Percentiles rank a stretch among this genome's conserved stretches.
Evolutionary conservation across 1,284 basidiomycete genomes (phyloP).

Genomic region (Cronartium ribicola): DNA sequence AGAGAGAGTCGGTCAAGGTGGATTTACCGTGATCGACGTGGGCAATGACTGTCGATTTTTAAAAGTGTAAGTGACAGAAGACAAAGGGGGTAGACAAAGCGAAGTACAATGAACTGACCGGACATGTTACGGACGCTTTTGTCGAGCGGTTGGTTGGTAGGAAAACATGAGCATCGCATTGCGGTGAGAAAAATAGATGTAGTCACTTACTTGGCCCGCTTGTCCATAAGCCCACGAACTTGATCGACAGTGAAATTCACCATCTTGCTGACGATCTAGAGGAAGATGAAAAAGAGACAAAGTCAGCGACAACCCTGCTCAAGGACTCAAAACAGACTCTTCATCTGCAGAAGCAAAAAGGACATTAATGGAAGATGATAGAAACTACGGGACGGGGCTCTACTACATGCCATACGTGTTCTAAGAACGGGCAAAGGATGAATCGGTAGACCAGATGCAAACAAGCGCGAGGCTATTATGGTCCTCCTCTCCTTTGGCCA

Average conservation of each 20-base stretch:
- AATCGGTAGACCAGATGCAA: too few relatives aligned
- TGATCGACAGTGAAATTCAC: conserved; percentile 43
- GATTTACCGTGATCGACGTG: conserved; percentile 98
- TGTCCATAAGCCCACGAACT: conserved; percentile 42
- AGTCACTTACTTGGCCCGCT: conserved; percentile 43
- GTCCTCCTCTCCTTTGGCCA: too few relatives aligned
- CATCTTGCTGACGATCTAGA: conserved; percentile 38
- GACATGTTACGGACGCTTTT: conserved; percentile 43
- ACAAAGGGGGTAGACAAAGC: neutral
- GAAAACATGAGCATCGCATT: neutral
- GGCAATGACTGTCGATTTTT: conserved; percentile 48
- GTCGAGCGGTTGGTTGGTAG: conserved; percentile 37
- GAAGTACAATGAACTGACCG: conserved; percentile 8
- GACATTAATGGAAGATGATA: too few relatives aligned
- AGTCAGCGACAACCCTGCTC: neutral
- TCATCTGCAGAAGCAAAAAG: too few relatives aligned
- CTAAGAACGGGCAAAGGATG: too few relatives aligned
- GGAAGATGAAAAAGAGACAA: neutral
- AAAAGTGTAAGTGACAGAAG: neutral
- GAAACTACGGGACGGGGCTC: too few relatives aligned
- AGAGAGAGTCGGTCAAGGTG: conserved; percentile 96
- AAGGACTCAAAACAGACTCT: too few relatives aligned
- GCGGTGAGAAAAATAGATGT: neutral
- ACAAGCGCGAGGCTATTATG: too few relatives aligned
- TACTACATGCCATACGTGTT: too few relatives aligned